These are phyloP conservation scores for Pleurotus sapidus DNA, from an alignment of 768 basidiomycete species.

Conservation along the genomic window DNA sequence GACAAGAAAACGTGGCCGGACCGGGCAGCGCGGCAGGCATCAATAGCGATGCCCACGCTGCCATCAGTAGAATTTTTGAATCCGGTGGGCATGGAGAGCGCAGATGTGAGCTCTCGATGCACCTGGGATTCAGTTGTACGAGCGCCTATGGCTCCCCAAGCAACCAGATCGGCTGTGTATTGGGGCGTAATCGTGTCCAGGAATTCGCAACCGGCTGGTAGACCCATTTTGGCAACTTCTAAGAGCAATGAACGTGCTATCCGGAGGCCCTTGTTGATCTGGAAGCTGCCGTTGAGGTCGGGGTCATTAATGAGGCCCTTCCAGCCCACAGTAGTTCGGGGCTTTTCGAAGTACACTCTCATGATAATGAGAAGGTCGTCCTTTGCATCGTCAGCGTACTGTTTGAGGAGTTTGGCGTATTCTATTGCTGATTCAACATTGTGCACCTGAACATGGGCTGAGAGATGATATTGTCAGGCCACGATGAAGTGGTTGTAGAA, in stretches of 20 bases:
- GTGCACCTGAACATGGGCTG: constrained; percentile 89
- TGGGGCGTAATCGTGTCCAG: constrained; percentile 81
- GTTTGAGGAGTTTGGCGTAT: constrained; percentile 77
- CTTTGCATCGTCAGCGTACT: constrained; percentile 71
- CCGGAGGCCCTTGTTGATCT: constrained; percentile 95
- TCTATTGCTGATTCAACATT: constrained; percentile 82
- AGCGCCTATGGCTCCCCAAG: constrained; percentile 97
- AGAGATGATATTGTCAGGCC: not conserved
- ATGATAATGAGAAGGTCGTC: constrained; percentile 90
- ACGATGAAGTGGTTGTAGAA: not conserved
- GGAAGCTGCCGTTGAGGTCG: constrained; percentile 91
- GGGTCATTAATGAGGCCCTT: constrained; percentile 96
- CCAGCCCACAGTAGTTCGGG: constrained; percentile 96
- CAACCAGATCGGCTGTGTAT: constrained; percentile 78
- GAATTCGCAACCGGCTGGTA: constrained; percentile 94
- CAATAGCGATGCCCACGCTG: constrained; percentile 85
- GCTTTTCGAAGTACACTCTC: constrained; percentile 96
- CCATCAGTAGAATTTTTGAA: constrained; percentile 99
- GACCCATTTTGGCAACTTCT: constrained; percentile 84
- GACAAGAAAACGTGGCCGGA: constrained; percentile 93
- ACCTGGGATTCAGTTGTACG: constrained; percentile 97
- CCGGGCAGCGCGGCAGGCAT: constrained; percentile 95
- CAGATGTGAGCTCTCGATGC: constrained; percentile 93
- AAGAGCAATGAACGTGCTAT: constrained; percentile 86
- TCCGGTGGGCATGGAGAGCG: constrained; percentile 95